Percentiles rank a stretch among this genome's conserved stretches.
Evolutionary conservation across 2,329 filamentous ascomycete genomes (phyloP).

Genomic region (Monilinia fructicola): DNA sequence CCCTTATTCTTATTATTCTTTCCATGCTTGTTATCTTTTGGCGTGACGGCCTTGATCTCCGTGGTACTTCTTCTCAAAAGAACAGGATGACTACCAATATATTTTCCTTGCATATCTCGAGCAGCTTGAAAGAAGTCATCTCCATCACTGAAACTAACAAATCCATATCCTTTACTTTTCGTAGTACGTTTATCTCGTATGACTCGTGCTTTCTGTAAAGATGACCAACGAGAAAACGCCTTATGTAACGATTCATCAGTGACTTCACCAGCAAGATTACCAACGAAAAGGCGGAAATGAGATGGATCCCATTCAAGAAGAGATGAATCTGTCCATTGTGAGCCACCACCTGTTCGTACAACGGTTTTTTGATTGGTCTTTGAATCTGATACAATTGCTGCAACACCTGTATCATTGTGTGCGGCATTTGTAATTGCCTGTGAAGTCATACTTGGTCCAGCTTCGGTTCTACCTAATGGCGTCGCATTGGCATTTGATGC

Average conservation of each 20-base stretch:
- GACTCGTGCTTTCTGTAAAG: constrained; percentile 88
- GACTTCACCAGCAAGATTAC: constrained; percentile 94
- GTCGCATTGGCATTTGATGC: constrained; percentile 48
- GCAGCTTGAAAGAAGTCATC: constrained; percentile 96
- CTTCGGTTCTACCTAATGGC: constrained; percentile 41
- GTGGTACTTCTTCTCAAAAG: constrained; percentile 84
- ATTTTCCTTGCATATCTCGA: constrained; percentile 98
- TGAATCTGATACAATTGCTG: constrained; percentile 44
- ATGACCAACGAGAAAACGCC: constrained; percentile 84
- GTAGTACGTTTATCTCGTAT: constrained; percentile 93
- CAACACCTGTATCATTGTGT: constrained; percentile 48
- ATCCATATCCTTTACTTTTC: constrained; percentile 95
- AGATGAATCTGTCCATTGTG: constrained; percentile 85
- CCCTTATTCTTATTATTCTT: constrained; percentile 43
- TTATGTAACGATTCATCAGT: constrained; percentile 95
- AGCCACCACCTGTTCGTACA: constrained; percentile 81
- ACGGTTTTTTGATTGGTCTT: constrained; percentile 80
- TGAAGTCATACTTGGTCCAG: constrained; percentile 77
- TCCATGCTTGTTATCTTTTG: constrained; percentile 59
- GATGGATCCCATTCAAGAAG: constrained; percentile 94
- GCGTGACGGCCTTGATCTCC: constrained; percentile 77
- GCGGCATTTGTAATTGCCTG: constrained; percentile 51
- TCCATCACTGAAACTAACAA: constrained; percentile 91
- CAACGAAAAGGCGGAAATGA: constrained; percentile 92
- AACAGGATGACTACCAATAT: constrained; percentile 96